A percentile compares a stretch with the other conserved stretches of the same genome.
These are phyloP conservation scores for grape (Vitis vinifera) DNA, from an alignment of 164 flowering plant genomes.

Conservation along the genomic window DNA sequence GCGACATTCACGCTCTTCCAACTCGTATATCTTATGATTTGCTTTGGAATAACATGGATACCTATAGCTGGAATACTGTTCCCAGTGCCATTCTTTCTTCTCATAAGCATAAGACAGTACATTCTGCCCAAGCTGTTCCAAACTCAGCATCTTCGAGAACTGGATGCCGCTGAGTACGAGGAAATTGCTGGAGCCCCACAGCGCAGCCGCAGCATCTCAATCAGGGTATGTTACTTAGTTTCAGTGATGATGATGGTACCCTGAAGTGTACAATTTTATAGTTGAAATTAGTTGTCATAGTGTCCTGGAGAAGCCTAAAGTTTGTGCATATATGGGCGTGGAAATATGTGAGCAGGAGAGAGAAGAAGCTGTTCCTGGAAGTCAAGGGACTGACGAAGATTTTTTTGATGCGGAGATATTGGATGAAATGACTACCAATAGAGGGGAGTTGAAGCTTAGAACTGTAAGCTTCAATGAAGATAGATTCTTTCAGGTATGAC, in stretches of 20 bases:
- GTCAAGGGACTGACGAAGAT: constrained; percentile 27
- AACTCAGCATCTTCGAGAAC: constrained; percentile 52
- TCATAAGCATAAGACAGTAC: constrained; percentile 57
- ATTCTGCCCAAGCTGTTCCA: constrained; percentile 69
- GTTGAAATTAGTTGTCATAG: not conserved
- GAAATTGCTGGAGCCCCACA: constrained; percentile 56
- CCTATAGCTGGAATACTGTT: constrained; percentile 88
- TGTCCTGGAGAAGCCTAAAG: not conserved
- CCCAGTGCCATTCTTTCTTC: constrained; percentile 81
- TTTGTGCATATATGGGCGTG: not conserved
- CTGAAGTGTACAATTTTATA: not conserved
- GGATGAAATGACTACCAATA: constrained; percentile 71
- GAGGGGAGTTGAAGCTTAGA: constrained; percentile 80
- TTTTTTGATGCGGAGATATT: constrained; percentile 64
- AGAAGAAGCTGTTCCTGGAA: constrained; percentile 16
- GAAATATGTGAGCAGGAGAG: constrained; percentile 31
- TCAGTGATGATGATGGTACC: not conserved
- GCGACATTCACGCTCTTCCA: constrained; percentile 65
- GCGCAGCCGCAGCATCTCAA: constrained; percentile 31
- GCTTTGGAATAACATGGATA: constrained; percentile 84
- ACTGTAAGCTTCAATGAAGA: constrained; percentile 42
- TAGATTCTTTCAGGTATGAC: constrained; percentile 19
- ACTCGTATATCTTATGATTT: constrained; percentile 48
- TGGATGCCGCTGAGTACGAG: constrained; percentile 86
- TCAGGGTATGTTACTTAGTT: constrained; percentile 28